Conservation (phyloP, 2,329 filamentous ascomycete species). For the Magnaporthiopsis incrustans region DNA sequence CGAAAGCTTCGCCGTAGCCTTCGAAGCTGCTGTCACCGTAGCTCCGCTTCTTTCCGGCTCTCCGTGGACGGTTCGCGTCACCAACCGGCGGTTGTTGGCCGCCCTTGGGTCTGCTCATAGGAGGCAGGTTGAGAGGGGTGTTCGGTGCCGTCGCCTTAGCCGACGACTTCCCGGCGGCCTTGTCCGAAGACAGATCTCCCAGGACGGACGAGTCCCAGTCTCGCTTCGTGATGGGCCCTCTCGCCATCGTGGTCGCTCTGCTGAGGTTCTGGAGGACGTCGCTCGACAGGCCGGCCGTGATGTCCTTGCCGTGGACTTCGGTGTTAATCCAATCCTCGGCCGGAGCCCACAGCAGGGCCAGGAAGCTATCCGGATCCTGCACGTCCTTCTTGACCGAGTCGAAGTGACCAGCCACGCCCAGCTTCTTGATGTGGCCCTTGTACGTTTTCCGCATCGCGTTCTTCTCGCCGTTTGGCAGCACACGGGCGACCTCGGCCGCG, state of each 20-base stretch:
- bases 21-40: slow-evolving; percentile 70
- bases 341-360: slow-evolving; percentile 41
- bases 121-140: slow-evolving; percentile 35
- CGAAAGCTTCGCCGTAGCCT: slow-evolving; percentile 65
- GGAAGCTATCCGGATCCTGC: slow-evolving; percentile 42
- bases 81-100: slow-evolving; percentile 29
- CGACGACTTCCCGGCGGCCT: slow-evolving; percentile 30
- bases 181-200: slow-evolving; percentile 43
- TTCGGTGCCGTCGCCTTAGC: slow-evolving; percentile 43
- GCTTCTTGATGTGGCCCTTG: slow-evolving; percentile 59
- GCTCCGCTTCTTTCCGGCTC: slow-evolving; percentile 63
- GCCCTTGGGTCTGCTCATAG: slow-evolving; percentile 29
- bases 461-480: slow-evolving; percentile 58
- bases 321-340: slow-evolving; percentile 51
- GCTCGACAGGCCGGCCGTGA: slow-evolving; percentile 43
- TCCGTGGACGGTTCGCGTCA: slow-evolving; percentile 50
- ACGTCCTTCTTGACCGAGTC: slow-evolving; percentile 50
- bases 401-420: slow-evolving; percentile 54
- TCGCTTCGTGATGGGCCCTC: slow-evolving; percentile 45
- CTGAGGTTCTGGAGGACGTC: slow-evolving; percentile 34
- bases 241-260: slow-evolving; percentile 49
- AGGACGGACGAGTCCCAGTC: slow-evolving; percentile 52
- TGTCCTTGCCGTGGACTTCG: slow-evolving; percentile 45
- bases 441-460: slow-evolving; percentile 60
- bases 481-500: slow-evolving; percentile 53